Percentiles rank a stretch among this genome's conserved stretches.
Evolutionary conservation across 441 rosid species (phyloP).

Genomic region (Populus hybrid): DNA sequence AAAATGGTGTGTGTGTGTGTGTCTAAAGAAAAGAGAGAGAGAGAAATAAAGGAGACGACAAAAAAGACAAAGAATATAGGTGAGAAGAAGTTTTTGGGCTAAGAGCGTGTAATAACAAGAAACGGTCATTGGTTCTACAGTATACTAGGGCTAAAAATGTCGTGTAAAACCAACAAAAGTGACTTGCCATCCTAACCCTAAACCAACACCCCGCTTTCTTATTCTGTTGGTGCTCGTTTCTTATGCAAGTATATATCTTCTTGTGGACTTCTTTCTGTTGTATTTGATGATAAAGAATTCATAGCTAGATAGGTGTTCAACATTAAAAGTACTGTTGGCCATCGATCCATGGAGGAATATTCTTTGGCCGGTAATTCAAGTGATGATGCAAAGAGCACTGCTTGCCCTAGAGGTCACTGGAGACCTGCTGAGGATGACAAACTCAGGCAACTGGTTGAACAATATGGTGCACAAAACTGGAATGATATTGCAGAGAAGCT

Average conservation of each 20-base stretch:
- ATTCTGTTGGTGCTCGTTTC: constrained; percentile 26
- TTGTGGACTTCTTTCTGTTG: constrained; percentile 25
- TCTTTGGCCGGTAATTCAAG: constrained; percentile 29
- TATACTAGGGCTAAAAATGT: constrained; percentile 22
- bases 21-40: not conserved
- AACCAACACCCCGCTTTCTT: constrained; percentile 54
- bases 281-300: constrained; percentile 21
- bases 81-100: constrained; percentile 18
- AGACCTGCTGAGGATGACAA: constrained; percentile 86
- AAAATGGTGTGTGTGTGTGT: constrained; percentile 7
- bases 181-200: constrained; percentile 69
- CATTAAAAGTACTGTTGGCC: not conserved
- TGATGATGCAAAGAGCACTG: constrained; percentile 35
- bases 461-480: constrained; percentile 92
- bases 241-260: constrained; percentile 38
- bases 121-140: constrained; percentile 29
- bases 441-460: constrained; percentile 76
- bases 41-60: not conserved
- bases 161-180: constrained; percentile 75
- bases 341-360: constrained; percentile 32
- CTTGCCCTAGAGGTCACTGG: constrained; percentile 93
- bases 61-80: not conserved
- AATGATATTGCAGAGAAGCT: constrained; percentile 87
- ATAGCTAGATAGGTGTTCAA: not conserved
- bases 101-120: constrained; percentile 24